These are phyloP conservation scores for Beauveria asiatica DNA, from an alignment of 2,329 filamentous ascomycete species.

Conservation along the genomic window DNA sequence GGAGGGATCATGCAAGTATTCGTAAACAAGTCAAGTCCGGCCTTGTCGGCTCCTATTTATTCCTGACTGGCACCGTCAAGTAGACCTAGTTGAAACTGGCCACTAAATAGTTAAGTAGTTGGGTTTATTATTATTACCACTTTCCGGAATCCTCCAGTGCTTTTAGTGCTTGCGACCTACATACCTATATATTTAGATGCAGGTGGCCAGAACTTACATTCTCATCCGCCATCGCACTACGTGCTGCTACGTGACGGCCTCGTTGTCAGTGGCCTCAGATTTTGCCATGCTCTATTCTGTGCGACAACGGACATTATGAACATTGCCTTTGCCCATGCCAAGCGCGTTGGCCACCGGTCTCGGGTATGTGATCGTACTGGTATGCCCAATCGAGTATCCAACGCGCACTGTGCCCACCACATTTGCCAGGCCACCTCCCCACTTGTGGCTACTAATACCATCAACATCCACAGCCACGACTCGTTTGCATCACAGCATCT, in stretches of 20 bases:
- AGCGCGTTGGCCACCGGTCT: not conserved
- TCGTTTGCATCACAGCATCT: not conserved
- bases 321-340: not conserved
- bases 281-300: not conserved
- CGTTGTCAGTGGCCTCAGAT: not conserved
- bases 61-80: too few relatives aligned
- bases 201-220: too few relatives aligned
- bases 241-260: not conserved
- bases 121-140: too few relatives aligned
- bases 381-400: slow-evolving; percentile 1
- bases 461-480: not conserved
- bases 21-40: too few relatives aligned
- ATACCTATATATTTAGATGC: too few relatives aligned
- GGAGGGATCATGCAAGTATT: not conserved
- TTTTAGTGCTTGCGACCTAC: not conserved
- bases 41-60: too few relatives aligned
- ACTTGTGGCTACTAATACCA: not conserved
- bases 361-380: not conserved
- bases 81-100: too few relatives aligned
- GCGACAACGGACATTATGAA: not conserved
- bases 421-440: too few relatives aligned
- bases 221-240: not conserved
- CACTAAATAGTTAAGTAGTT: too few relatives aligned
- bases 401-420: not conserved
- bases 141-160: not conserved